Evolutionary conservation across 2,329 filamentous ascomycete genomes (phyloP).

Genomic region (Aureobasidium lini): DNA sequence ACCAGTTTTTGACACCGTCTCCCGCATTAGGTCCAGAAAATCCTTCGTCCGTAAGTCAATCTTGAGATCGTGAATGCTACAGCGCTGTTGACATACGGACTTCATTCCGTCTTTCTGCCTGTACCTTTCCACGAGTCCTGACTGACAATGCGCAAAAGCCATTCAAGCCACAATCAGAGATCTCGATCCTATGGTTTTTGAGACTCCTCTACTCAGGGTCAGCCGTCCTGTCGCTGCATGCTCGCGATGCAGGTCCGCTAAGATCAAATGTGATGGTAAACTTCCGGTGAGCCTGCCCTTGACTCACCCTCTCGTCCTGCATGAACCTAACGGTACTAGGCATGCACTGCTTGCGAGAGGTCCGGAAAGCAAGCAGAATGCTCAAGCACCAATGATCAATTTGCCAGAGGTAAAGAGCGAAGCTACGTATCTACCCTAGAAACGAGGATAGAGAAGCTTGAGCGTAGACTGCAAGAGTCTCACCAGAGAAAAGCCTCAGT

Average conservation of each 20-base stretch:
- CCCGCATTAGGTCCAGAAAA: not conserved
- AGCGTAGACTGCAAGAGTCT: constrained; percentile 60
- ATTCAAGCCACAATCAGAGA: constrained; percentile 12
- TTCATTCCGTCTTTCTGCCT: not conserved
- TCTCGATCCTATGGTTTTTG: constrained; percentile 35
- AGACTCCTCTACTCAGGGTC: constrained; percentile 59
- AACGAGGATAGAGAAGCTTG: constrained; percentile 78
- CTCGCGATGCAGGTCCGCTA: constrained; percentile 77
- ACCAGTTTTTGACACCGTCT: not conserved
- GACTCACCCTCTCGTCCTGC: not conserved
- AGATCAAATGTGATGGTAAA: constrained; percentile 98
- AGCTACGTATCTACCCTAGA: constrained; percentile 97
- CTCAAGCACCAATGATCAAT: constrained; percentile 91
- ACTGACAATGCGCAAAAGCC: not conserved
- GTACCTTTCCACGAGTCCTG: not conserved
- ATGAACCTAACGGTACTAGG: constrained; percentile 27
- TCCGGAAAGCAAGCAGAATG: constrained; percentile 80
- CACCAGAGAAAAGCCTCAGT: constrained; percentile 67
- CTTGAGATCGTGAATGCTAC: not conserved
- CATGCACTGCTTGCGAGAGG: constrained; percentile 91
- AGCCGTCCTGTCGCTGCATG: constrained; percentile 74
- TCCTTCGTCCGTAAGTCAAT: not conserved
- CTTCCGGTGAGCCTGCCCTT: constrained; percentile 47
- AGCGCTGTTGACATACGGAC: not conserved
- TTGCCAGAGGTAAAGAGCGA: constrained; percentile 87